Evolutionary conservation across 176 grass and related monocot genomes (phyloP).

Genomic region (Oryza punctata): DNA sequence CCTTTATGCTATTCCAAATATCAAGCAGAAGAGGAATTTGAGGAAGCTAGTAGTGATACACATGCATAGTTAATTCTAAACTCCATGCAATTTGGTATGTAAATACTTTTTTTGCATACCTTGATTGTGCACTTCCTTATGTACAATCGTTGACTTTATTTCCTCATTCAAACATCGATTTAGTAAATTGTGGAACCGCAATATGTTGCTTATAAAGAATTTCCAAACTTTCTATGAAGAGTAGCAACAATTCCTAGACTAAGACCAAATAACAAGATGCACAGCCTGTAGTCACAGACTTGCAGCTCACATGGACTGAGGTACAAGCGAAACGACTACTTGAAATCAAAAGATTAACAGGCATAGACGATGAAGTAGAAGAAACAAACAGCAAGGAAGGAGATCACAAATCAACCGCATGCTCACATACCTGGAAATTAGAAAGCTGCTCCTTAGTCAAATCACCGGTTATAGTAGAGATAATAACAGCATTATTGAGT

Average conservation of each 20-base stretch:
- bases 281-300: neutral
- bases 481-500: constrained; percentile 76
- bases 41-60: neutral
- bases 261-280: neutral
- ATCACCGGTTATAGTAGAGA: constrained; percentile 57
- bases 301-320: neutral
- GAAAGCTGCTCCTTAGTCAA: constrained; percentile 73
- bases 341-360: neutral
- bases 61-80: neutral
- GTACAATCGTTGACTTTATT: neutral
- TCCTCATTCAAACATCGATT: neutral
- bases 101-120: neutral
- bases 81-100: neutral
- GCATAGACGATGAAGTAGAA: neutral
- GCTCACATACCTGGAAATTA: constrained; percentile 63
- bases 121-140: neutral
- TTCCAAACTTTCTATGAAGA: neutral
- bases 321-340: neutral
- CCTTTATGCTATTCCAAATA: neutral
- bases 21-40: neutral
- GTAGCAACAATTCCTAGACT: neutral
- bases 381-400: neutral
- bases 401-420: neutral
- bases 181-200: neutral
- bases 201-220: neutral